A percentile compares a stretch with the other conserved stretches of the same genome.
These are phyloP conservation scores for Coprinopsis marcescibilis DNA, from an alignment of 768 basidiomycete species.

Conservation along the genomic window DNA sequence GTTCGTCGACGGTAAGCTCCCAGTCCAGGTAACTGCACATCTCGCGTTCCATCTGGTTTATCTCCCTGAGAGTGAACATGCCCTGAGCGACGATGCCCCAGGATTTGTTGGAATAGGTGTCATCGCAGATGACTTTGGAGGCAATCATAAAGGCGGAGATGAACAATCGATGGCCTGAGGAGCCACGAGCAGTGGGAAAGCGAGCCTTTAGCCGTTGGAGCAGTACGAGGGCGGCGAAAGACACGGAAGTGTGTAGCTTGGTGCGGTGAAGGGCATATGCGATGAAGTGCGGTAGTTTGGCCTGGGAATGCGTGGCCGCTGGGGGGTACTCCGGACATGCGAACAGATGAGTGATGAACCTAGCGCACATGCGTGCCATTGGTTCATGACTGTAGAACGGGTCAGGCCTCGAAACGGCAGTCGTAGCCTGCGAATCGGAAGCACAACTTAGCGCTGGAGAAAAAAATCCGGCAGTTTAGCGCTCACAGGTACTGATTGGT, in stretches of 20 bases:
- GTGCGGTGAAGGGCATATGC: constrained; percentile 86
- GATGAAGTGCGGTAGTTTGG: constrained; percentile 70
- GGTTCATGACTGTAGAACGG: constrained; percentile 75
- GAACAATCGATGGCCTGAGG: constrained; percentile 85
- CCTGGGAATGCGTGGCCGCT: constrained; percentile 46
- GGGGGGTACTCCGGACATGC: constrained; percentile 82
- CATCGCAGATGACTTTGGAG: constrained; percentile 89
- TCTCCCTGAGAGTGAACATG: constrained; percentile 80
- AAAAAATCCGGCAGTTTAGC: background rate
- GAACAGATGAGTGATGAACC: constrained; percentile 83
- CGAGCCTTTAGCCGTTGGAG: constrained; percentile 83
- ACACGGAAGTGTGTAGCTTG: constrained; percentile 65
- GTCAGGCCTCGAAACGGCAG: constrained; percentile 32
- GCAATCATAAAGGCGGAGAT: constrained; percentile 93
- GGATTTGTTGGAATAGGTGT: constrained; percentile 90
- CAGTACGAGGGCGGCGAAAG: constrained; percentile 59
- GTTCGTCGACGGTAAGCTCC: constrained; percentile 74
- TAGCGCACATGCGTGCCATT: constrained; percentile 59
- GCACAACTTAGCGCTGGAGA: constrained; percentile 8
- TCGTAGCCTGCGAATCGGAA: constrained; percentile 17
- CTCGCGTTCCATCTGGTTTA: constrained; percentile 96
- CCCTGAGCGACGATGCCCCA: constrained; percentile 89
- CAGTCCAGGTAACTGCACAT: constrained; percentile 93
- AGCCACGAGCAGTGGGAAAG: constrained; percentile 88
- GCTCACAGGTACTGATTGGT: constrained; percentile 7